Evolutionary conservation across 129 eudicot genomes (phyloP).

Genomic region (Pittosporum tobira): DNA sequence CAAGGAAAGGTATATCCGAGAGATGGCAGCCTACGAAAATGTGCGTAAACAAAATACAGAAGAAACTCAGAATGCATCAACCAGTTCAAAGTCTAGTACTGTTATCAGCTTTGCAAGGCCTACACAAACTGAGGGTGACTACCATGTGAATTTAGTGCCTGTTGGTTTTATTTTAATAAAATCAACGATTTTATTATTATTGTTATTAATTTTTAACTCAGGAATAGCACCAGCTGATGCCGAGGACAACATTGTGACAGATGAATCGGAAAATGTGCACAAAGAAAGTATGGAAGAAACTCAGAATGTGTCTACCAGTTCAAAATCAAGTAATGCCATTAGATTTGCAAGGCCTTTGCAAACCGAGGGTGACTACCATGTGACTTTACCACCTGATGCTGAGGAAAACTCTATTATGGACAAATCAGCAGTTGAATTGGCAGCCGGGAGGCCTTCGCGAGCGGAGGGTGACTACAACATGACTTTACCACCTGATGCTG

Average conservation of each 20-base stretch:
- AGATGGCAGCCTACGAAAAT: slow-evolving; percentile 34
- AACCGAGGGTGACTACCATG: slow-evolving; percentile 24
- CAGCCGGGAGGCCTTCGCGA: neutral
- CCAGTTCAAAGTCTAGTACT: neutral
- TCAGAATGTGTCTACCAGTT: neutral
- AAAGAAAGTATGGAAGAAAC: neutral
- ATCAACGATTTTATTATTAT: no score
- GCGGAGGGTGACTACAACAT: slow-evolving; percentile 23
- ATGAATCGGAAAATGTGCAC: slow-evolving; percentile 5
- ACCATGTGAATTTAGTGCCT: slow-evolving; percentile 26
- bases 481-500: no score
- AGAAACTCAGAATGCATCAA: neutral
- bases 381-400: no score
- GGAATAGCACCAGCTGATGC: no score
- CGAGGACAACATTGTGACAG: no score
- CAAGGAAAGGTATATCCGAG: slow-evolving; percentile 47
- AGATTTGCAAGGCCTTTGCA: slow-evolving; percentile 4
- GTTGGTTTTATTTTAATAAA: no score
- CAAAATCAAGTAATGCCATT: slow-evolving; percentile 1
- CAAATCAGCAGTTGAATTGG: slow-evolving; percentile 11
- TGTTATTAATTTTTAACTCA: no score
- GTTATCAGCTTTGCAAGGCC: slow-evolving; percentile 9
- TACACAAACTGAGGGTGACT: slow-evolving; percentile 11
- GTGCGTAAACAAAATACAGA: neutral
- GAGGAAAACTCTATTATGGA: no score